phyloP scores from a whole-genome alignment of 2,329 filamentous ascomycete genomes.

The Aspergillus luchuensis region DNA sequence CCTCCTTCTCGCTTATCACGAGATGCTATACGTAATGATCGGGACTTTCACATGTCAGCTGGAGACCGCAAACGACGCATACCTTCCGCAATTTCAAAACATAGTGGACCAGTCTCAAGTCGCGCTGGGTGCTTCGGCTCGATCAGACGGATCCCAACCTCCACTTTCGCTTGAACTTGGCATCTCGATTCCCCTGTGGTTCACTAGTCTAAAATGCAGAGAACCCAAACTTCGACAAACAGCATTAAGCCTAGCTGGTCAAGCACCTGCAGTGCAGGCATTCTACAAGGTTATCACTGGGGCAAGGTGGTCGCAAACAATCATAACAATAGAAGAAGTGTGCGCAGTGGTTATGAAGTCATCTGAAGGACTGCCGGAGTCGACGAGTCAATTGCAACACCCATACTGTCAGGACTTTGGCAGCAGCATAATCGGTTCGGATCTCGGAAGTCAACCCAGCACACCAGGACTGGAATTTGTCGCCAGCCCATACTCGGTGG shows the following conservation, averaged over 20 bases:
- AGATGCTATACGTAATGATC: slow-evolving; percentile 28
- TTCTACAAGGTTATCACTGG: slow-evolving; percentile 23
- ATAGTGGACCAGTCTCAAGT: slow-evolving; percentile 31
- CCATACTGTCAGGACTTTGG: not conserved
- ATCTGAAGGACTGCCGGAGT: not conserved
- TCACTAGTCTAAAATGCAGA: slow-evolving; percentile 35
- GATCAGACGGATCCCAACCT: slow-evolving; percentile 28
- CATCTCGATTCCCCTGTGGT: slow-evolving; percentile 34
- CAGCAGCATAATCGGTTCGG: not conserved
- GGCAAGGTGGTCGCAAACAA: slow-evolving; percentile 19
- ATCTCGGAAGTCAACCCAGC: not conserved
- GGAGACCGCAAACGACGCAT: slow-evolving; percentile 25
- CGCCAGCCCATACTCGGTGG: not conserved
- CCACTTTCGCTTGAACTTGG: slow-evolving; percentile 37
- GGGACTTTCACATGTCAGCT: slow-evolving; percentile 24
- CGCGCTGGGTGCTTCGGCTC: slow-evolving; percentile 20
- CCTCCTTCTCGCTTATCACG: slow-evolving; percentile 28
- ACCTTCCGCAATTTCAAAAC: slow-evolving; percentile 27
- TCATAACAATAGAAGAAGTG: slow-evolving; percentile 38
- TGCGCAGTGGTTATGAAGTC: slow-evolving; percentile 13
- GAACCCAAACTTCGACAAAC: slow-evolving; percentile 33
- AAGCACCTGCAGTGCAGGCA: slow-evolving; percentile 31
- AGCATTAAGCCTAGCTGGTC: slow-evolving; percentile 30
- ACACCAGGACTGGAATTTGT: not conserved
- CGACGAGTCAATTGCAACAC: not conserved